phyloP scores from a whole-genome alignment of 805 yeast genomes.

The Candida piceae region DNA sequence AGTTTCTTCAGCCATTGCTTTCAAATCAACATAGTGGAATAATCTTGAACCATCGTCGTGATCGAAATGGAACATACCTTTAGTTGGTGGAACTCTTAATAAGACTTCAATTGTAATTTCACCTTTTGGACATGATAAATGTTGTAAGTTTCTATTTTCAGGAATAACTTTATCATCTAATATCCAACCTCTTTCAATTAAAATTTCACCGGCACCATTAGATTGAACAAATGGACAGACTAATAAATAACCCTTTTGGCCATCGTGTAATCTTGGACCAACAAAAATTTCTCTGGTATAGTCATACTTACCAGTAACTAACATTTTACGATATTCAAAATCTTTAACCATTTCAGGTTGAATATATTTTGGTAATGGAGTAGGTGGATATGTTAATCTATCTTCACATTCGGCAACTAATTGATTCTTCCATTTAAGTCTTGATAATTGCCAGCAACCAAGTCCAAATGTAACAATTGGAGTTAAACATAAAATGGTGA shows the following conservation, averaged over 20 bases:
- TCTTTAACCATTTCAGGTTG: slow-evolving; percentile 63
- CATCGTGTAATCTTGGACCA: slow-evolving; percentile 80
- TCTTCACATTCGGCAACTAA: slow-evolving; percentile 82
- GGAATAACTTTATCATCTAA: slow-evolving; percentile 61
- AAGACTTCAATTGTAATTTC: slow-evolving; percentile 69
- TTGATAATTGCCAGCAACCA: slow-evolving; percentile 89
- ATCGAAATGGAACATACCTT: slow-evolving; percentile 63
- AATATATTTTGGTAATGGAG: slow-evolving; percentile 62
- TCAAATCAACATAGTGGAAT: slow-evolving; percentile 77
- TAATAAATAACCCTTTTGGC: slow-evolving; percentile 69
- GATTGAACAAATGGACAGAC: slow-evolving; percentile 77
- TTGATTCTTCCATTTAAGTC: slow-evolving; percentile 84
- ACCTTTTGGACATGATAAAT: slow-evolving; percentile 68
- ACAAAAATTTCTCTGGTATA: slow-evolving; percentile 85
- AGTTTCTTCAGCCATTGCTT: slow-evolving; percentile 68
- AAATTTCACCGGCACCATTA: slow-evolving; percentile 69
- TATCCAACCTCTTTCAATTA: slow-evolving; percentile 93
- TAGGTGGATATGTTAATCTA: slow-evolving; percentile 65
- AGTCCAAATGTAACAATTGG: slow-evolving; percentile 81
- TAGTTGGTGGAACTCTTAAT: slow-evolving; percentile 60
- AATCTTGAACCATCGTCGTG: slow-evolving; percentile 61
- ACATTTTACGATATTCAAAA: slow-evolving; percentile 78
- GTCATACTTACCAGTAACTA: slow-evolving; percentile 71
- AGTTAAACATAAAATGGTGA: slow-evolving; percentile 56
- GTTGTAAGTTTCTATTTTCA: slow-evolving; percentile 49